A percentile compares a stretch with the other conserved stretches of the same genome.
Conservation (phyloP, 257 asterid genomes). For the Avicennia marina region DNA sequence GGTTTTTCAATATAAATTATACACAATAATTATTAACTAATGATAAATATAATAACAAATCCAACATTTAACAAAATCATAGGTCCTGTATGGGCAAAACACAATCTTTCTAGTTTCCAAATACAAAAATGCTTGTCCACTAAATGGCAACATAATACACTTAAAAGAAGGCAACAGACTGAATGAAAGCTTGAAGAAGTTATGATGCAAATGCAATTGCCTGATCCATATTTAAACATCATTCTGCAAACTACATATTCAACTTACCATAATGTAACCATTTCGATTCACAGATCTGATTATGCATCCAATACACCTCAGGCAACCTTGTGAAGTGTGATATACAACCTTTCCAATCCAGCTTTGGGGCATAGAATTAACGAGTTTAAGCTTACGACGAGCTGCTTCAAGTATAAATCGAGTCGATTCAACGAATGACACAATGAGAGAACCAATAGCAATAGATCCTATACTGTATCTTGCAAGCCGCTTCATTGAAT, state of each 20-base stretch:
- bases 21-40: no score
- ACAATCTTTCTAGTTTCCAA: no score
- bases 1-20: no score
- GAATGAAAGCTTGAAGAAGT: not conserved
- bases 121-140: not conserved
- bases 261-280: conserved; percentile 91
- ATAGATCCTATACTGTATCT: conserved; percentile 87
- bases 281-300: conserved; percentile 86
- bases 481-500: conserved; percentile 89
- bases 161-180: no score
- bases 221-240: no score
- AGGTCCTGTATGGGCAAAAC: no score
- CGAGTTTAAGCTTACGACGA: conserved; percentile 80
- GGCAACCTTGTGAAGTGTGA: conserved; percentile 58
- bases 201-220: not conserved
- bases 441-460: conserved; percentile 82
- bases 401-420: conserved; percentile 83
- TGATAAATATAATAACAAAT: no score
- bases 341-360: conserved; percentile 55
- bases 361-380: conserved; percentile 55
- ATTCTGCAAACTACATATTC: not conserved
- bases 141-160: not conserved
- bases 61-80: no score
- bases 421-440: conserved; percentile 70
- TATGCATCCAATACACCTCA: conserved; percentile 66